Conservation (phyloP, 768 basidiomycete genomes). For the Russula abietina region DNA sequence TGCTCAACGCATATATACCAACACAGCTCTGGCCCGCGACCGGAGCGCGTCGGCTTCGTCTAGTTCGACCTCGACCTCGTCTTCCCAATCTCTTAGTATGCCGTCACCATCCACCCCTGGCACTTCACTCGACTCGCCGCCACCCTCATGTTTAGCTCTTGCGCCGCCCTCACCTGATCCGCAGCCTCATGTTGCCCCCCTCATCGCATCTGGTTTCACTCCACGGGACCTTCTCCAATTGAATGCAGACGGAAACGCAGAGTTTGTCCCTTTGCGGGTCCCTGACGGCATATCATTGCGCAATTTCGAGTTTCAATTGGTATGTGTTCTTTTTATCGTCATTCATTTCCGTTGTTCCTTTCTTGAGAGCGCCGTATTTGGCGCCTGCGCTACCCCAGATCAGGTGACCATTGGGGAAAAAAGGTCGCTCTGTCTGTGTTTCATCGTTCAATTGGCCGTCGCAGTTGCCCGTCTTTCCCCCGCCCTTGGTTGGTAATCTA, state of each 20-base stretch:
- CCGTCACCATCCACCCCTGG: constrained; percentile 22
- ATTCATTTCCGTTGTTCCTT: neutral
- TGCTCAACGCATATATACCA: constrained; percentile 25
- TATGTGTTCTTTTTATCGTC: constrained; percentile 39
- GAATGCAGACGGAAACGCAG: constrained; percentile 42
- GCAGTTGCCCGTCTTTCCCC: neutral
- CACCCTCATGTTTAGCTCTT: constrained; percentile 21
- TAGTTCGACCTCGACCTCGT: constrained; percentile 29
- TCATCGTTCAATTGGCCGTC: no score
- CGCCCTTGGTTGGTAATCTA: neutral
- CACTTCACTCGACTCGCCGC: constrained; percentile 26
- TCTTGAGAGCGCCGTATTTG: neutral
- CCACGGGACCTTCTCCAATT: constrained; percentile 35
- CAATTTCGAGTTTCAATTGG: constrained; percentile 86
- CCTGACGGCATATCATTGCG: constrained; percentile 79
- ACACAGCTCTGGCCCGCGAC: constrained; percentile 27
- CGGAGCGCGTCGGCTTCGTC: constrained; percentile 31
- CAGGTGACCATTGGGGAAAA: constrained; percentile 19
- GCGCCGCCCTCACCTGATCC: constrained; percentile 20
- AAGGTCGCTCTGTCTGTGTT: no score
- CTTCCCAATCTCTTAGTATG: constrained; percentile 24
- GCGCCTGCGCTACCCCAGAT: constrained; percentile 12
- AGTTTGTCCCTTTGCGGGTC: constrained; percentile 64
- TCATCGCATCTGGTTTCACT: constrained; percentile 31
- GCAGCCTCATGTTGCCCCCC: constrained; percentile 16